Evolutionary conservation across 176 grass and related monocot genomes (phyloP), one percentile per base, ranked within the genome.

Genomic region (Musa acuminata): DNA sequence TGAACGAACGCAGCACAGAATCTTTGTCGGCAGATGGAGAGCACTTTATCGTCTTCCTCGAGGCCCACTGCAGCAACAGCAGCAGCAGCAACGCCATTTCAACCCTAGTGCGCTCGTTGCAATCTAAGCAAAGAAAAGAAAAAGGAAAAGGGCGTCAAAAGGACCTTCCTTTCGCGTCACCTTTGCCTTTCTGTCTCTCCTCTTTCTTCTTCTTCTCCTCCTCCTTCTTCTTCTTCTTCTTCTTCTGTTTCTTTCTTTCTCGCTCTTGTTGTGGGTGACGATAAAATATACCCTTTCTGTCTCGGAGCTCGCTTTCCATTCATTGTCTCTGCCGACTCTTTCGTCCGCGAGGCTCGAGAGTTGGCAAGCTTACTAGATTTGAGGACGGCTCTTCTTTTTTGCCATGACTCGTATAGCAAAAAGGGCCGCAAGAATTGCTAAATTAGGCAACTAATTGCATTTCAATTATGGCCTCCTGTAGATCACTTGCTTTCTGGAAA

Each of bases 1-100:
- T 60, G 57, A 60, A 60, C 57, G 57, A 60, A 60, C 57, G 57
- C 17, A 14, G 57, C 57, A 60, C 57, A 60, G 57, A 60, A 60
- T 60, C 13, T n/a, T 60, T 60, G 57, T 60, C 57, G 57, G 57
- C 57, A 17, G 13, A 17, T 43, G 35, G 35, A 43, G 35, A n/a
- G 57, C 16, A n/a, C 57, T 8, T 60, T 19, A 19, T 21, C 57
- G 1, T 58, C 55, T 13, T 16, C 35, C 35, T 43, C 35, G 4
- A 43, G 35, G 35, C 35, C 35, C 35, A 43, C 35, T 43, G 4
- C 35, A 35, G 24, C 24, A 22, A 22, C 22, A 24, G 4, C 29
- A 43, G 35, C 35, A 43, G 35, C 35, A 43, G 35, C 35, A 43
- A 43, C 35, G 35, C 35, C 35, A 43, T 43, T 43, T 43, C 35